Evolutionary conservation across 2,329 filamentous ascomycete genomes (phyloP), one percentile per base, ranked within the genome.

Genomic region (Clonostachys solani): DNA sequence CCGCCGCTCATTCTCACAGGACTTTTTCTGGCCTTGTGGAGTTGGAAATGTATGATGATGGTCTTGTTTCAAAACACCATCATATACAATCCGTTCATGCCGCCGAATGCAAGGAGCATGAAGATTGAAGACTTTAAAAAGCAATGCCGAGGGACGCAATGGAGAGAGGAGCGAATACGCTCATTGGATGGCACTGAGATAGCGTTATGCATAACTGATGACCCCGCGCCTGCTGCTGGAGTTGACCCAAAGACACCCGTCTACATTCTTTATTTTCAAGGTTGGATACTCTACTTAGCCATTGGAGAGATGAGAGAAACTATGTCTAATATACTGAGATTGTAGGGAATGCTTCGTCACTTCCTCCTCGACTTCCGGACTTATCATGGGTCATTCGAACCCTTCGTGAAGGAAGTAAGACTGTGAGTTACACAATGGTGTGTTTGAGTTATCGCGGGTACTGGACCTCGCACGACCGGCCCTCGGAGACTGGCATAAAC

Each of bases 21-120:
- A 2, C 71, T 92, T 35, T 72, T 88, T 5, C 56, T 87, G 16
- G 75, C 75, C 5, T 69, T 92, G 13, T 92, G 77, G 75, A 69
- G 67, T 3, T 82, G 78, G 73, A 83, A 84, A 59, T 90, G 86
- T 59, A 64, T 82, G 46, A 87, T 89, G 82, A 81, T 91, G 68
- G 73, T 92, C 29, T 55, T 87, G 5, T 87, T 91, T 60, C 88
- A 92, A 65, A 89, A 92, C 59, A 85, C 86, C 60, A 89, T 92
- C 59, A 86, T 92, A 49, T 92, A 91, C 65, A 89, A 90, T 71
- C 86, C 87, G 0, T 86, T 84, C 42, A 66, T 91, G 44, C 86
- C 87, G 16, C 87, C 87, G 3, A 86, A 86, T 57, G 75, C 87
- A 0, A 76, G 86, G 15, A 73, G 76, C 19, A 84, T 91, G 67